phyloP scores from a whole-genome alignment of 805 yeast species.

The Komagataella kurtzmanii region DNA sequence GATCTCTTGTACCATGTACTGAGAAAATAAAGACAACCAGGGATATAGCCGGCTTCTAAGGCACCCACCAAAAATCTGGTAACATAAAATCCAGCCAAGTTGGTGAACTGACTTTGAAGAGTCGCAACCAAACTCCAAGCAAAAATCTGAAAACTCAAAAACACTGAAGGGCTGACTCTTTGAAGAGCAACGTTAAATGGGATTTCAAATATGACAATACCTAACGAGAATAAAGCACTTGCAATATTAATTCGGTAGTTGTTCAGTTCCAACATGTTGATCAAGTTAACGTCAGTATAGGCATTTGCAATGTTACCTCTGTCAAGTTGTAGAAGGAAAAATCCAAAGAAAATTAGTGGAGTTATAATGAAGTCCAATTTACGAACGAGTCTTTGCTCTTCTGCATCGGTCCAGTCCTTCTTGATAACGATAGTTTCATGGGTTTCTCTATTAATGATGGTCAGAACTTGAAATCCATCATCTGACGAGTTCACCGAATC shows the following conservation, averaged over 20 bases:
- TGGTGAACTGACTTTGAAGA: slow-evolving; percentile 18
- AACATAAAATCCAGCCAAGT: slow-evolving; percentile 12
- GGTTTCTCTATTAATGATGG: slow-evolving; percentile 1
- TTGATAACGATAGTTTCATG: slow-evolving; percentile 3
- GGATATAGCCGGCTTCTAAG: slow-evolving; percentile 51
- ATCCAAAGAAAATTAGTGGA: slow-evolving; percentile 31
- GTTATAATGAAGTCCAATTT: slow-evolving; percentile 30
- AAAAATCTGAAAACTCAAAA: slow-evolving; percentile 9
- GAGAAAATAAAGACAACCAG: slow-evolving; percentile 43
- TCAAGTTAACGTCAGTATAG: slow-evolving; percentile 34
- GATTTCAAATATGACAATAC: slow-evolving; percentile 27
- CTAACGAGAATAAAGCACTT: slow-evolving; percentile 24
- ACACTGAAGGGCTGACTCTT: slow-evolving; percentile 21
- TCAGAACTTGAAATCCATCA: not conserved
- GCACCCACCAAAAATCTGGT: slow-evolving; percentile 49
- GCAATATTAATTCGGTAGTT: slow-evolving; percentile 26
- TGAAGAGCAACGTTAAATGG: slow-evolving; percentile 21
- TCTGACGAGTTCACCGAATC: not conserved
- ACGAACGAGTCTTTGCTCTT: slow-evolving; percentile 19
- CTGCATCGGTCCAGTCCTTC: slow-evolving; percentile 8
- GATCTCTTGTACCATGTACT: slow-evolving; percentile 44
- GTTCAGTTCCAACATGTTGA: slow-evolving; percentile 22
- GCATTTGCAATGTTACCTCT: slow-evolving; percentile 37
- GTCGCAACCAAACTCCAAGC: slow-evolving; percentile 25
- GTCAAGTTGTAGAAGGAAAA: slow-evolving; percentile 33